Conservation (phyloP, 768 basidiomycete genomes). For the Coprinopsis sp. region DNA sequence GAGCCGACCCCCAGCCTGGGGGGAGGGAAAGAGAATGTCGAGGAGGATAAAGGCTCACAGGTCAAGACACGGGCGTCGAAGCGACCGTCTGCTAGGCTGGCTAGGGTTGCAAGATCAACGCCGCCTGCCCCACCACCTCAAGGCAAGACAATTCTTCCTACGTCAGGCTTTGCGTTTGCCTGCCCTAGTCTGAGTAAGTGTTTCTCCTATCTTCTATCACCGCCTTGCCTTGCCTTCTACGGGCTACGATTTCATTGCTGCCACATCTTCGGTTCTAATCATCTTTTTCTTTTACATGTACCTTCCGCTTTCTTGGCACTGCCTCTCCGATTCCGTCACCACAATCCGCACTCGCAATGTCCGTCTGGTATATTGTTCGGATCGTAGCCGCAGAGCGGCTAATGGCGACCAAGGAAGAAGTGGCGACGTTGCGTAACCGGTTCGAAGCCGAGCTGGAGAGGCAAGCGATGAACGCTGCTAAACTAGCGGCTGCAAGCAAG, state of each 20-base stretch:
- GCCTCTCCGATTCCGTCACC: constrained; percentile 12
- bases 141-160: constrained; percentile 45
- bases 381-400: constrained; percentile 66
- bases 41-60: constrained; percentile 11
- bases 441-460: constrained; percentile 73
- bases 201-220: constrained; percentile 14
- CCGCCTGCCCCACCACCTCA: constrained; percentile 33
- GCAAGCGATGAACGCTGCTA: constrained; percentile 60
- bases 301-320: constrained; percentile 2
- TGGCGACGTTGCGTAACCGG: constrained; percentile 54
- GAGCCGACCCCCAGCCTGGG: constrained; percentile 12
- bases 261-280: constrained; percentile 15
- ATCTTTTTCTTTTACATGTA: constrained; percentile 14
- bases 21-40: constrained; percentile 9
- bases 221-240: constrained; percentile 16
- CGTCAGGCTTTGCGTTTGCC: constrained; percentile 53
- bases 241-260: constrained; percentile 6
- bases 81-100: constrained; percentile 46
- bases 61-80: constrained; percentile 51
- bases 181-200: constrained; percentile 72
- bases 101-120: constrained; percentile 39
- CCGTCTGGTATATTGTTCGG: constrained; percentile 4
- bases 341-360: neutral
- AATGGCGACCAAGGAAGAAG: constrained; percentile 64
- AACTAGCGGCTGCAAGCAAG: constrained; percentile 39